A percentile compares a stretch with the other conserved stretches of the same genome.
Conservation (phyloP, 345 rosid genomes). For the Syzygium grande region DNA sequence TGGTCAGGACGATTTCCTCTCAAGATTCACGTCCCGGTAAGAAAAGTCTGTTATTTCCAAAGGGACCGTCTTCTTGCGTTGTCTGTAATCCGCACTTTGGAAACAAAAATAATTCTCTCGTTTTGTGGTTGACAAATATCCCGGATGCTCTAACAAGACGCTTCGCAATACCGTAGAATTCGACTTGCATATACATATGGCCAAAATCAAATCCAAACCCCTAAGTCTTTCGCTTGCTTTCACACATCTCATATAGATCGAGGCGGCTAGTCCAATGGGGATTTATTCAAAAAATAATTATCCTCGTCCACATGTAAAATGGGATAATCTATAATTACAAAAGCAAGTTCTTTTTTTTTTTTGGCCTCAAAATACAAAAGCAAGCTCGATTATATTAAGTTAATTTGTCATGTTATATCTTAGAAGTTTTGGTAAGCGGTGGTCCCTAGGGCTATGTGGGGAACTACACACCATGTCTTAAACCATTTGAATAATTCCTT, state of each 20-base stretch:
- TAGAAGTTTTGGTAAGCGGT: neutral
- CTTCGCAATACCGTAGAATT: no score
- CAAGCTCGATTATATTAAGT: neutral
- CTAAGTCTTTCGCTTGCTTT: neutral
- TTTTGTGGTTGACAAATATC: neutral
- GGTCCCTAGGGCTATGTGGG: neutral
- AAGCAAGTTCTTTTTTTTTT: neutral
- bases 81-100: neutral
- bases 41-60: no score
- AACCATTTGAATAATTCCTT: neutral
- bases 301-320: neutral
- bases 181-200: neutral
- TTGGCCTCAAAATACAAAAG: neutral
- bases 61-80: no score
- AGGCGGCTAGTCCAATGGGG: neutral
- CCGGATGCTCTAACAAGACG: no score
- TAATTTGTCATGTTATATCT: neutral
- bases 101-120: neutral
- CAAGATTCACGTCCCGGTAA: no score
- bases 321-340: neutral
- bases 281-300: neutral
- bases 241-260: neutral
- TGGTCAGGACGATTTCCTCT: neutral
- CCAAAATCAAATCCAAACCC: neutral
- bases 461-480: neutral